Evolutionary conservation across 495 filamentous ascomycete species (phyloP), one percentile per base, ranked within the genome.

Genomic region (Talaromyces trachyspermus): DNA sequence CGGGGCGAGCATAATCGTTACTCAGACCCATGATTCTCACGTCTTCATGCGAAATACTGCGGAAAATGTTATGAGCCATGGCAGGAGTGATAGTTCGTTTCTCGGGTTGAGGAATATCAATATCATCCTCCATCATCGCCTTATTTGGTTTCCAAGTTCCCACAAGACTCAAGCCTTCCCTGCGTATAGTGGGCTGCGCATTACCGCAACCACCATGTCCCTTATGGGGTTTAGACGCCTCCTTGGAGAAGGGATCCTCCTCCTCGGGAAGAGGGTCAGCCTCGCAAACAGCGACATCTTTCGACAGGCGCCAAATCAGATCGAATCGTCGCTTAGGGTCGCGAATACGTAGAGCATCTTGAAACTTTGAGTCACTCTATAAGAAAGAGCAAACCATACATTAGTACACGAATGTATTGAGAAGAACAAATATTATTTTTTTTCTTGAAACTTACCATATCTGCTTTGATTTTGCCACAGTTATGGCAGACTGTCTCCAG

Each of bases 401-500:
- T 94, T 70, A 94, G 87, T n/a, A n/a, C 79, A 82, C 72, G 66
- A 63, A 69, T 53, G 54, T 64, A 59, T 56, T 61, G 63, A 42
- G 61, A 61, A 60, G 20, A 23, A 4, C n/a, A n/a, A n/a, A n/a
- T n/a, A n/a, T n/a, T n/a, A n/a, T n/a, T 8, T 69, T 67, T 58
- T 49, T 54, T 55, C 72, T 66, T 74, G 80, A 70, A 68, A 88
- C 92, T 88, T 79, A 96, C 91, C 81, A 84, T 84, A 76, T 95
- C 89, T 60, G 86, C 81, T 67, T 92, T 76, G 54, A 97, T 85
- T 76, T 88, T 95, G 64, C 89, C 88, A 74, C 92, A 99, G 68
- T 92, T 95, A 69, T 92, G 90, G 76, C 92, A 99, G 59, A 97
- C 90, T 25, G 86, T 89, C 76, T 99, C 92, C 54, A 99, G 75